These are phyloP conservation scores for Thelonectria olida DNA, from an alignment of 2,329 filamentous ascomycete species.

Conservation along the genomic window DNA sequence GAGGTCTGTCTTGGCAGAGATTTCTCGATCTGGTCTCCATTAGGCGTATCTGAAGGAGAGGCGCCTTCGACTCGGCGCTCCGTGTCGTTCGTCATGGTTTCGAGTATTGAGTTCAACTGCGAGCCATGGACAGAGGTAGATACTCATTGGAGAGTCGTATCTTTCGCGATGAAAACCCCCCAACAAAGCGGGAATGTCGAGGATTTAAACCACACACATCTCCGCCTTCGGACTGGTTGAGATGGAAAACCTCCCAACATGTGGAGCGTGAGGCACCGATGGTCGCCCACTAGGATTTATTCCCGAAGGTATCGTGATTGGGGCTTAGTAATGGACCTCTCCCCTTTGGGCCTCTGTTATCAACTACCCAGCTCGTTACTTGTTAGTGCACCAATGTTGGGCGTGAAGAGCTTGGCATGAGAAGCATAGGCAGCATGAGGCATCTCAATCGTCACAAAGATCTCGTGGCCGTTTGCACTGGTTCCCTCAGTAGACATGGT, in stretches of 20 bases:
- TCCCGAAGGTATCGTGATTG: slow-evolving; percentile 14
- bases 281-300: slow-evolving; percentile 18
- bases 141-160: background rate
- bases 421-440: no score
- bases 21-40: slow-evolving; percentile 3
- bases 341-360: slow-evolving; percentile 2
- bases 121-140: background rate
- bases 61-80: background rate
- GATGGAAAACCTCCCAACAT: background rate
- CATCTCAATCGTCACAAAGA: no score
- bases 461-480: no score
- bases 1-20: background rate
- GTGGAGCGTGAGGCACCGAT: slow-evolving; percentile 12
- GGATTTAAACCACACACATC: slow-evolving; percentile 17
- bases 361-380: background rate
- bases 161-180: background rate
- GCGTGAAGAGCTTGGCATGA: no score
- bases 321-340: slow-evolving; percentile 13
- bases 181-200: slow-evolving; percentile 15
- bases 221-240: slow-evolving; percentile 17
- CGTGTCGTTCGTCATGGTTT: background rate
- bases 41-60: background rate
- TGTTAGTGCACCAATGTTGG: background rate
- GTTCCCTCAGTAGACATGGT: no score
- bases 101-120: background rate